A percentile compares a stretch with the other conserved stretches of the same genome.
Conservation (phyloP, 345 rosid species). For the Euclidium syriacum region DNA sequence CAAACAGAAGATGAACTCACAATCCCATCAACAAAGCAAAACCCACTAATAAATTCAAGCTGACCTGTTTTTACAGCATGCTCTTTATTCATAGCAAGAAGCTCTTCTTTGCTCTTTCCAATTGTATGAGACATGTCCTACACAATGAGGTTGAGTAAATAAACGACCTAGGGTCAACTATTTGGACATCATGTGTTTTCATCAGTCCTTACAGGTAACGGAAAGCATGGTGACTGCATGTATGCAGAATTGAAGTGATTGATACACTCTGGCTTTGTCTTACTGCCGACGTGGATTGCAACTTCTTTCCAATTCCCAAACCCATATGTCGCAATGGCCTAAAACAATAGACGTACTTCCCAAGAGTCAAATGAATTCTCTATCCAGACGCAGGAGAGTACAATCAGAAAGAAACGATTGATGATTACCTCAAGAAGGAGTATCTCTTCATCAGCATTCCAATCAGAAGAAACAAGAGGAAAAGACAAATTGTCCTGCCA, state of each 20-base stretch:
- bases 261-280: constrained; percentile 67
- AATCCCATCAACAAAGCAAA: neutral
- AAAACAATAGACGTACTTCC: constrained; percentile 22
- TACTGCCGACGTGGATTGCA: constrained; percentile 82
- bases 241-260: constrained; percentile 71
- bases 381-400: constrained; percentile 8
- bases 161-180: neutral
- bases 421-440: constrained; percentile 78
- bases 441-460: constrained; percentile 97
- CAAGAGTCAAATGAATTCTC: constrained; percentile 27
- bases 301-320: constrained; percentile 96
- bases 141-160: constrained; percentile 6
- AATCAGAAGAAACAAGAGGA: constrained; percentile 76
- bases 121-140: constrained; percentile 82
- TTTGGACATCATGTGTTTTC: neutral
- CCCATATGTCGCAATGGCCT: constrained; percentile 96
- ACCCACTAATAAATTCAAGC: neutral
- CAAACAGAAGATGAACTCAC: constrained; percentile 11
- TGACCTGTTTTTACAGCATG: constrained; percentile 53
- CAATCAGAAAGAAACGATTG: neutral
- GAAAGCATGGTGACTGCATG: constrained; percentile 79
- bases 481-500: constrained; percentile 89
- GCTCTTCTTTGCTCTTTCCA: constrained; percentile 92
- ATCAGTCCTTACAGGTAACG: constrained; percentile 66
- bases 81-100: constrained; percentile 78